Evolutionary conservation across 805 yeast genomes (phyloP).

Genomic region (Blastobotrys mokoenaii): DNA sequence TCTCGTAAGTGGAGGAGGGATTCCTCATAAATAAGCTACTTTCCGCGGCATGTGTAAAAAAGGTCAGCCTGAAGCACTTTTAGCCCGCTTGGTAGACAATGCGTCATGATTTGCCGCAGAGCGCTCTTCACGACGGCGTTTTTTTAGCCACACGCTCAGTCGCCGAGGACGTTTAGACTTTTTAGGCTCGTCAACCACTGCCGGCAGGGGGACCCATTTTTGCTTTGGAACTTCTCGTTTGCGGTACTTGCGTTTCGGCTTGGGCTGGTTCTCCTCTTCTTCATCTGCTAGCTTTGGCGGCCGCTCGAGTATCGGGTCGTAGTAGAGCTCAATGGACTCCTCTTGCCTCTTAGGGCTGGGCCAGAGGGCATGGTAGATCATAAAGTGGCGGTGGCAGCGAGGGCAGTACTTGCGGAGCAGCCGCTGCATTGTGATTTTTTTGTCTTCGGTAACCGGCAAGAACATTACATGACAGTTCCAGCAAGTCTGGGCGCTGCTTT

Average conservation of each 20-base stretch:
- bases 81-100: too few relatives aligned
- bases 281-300: background rate
- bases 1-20: too few relatives aligned
- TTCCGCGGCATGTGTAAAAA: too few relatives aligned
- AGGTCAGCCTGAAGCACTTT: too few relatives aligned
- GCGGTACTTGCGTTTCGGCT: background rate
- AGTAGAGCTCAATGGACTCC: constrained; percentile 9
- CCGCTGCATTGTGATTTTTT: constrained; percentile 7
- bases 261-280: constrained; percentile 6
- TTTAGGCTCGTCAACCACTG: constrained; percentile 5
- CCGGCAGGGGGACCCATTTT: constrained; percentile 4
- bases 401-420: constrained; percentile 19
- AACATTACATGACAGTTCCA: constrained; percentile 15
- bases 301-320: constrained; percentile 1
- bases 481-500: constrained; percentile 10
- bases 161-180: constrained; percentile 6
- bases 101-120: background rate
- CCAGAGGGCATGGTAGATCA: constrained; percentile 23
- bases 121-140: constrained; percentile 5
- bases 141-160: constrained; percentile 10
- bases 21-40: too few relatives aligned
- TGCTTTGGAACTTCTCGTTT: background rate
- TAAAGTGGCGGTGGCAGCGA: constrained; percentile 27
- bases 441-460: constrained; percentile 8
- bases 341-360: constrained; percentile 16